These are phyloP conservation scores for Saccharum spontaneum DNA, from an alignment of 176 grass and related monocot species.

Conservation along the genomic window DNA sequence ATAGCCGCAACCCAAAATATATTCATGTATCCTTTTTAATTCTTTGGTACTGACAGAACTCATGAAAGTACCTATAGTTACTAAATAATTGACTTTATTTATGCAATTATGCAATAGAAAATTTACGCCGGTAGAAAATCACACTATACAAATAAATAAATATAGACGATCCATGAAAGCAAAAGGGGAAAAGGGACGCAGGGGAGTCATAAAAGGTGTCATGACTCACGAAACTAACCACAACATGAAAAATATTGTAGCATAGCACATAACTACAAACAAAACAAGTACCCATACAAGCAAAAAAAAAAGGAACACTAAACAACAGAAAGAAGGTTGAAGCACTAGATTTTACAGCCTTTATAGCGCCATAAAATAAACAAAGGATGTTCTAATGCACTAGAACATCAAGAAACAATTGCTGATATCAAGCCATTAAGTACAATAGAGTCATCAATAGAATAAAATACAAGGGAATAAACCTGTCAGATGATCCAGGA, in stretches of 20 bases:
- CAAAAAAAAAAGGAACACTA: not conserved
- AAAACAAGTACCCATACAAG: not conserved
- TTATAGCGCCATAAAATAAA: not conserved
- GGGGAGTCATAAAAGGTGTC: not conserved
- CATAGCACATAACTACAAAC: not conserved
- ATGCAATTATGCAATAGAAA: not conserved
- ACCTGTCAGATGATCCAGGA: too few species aligned
- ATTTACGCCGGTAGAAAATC: not conserved
- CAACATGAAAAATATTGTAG: not conserved
- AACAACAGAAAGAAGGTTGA: not conserved
- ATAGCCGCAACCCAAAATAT: not conserved
- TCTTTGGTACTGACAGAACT: not conserved
- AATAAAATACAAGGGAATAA: too few species aligned
- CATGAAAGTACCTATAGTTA: not conserved
- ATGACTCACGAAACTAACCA: not conserved
- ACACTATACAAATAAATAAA: not conserved
- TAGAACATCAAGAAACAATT: constrained; percentile 6
- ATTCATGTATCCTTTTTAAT: not conserved
- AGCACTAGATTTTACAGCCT: not conserved
- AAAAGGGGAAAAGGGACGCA: not conserved
- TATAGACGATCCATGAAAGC: not conserved
- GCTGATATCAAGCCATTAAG: not conserved
- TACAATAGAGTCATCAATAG: constrained; percentile 15
- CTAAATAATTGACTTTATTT: not conserved
- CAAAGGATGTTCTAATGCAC: not conserved